phyloP scores from a whole-genome alignment of 169 alveolate genomes.

The Eimeria brunetti region DNA sequence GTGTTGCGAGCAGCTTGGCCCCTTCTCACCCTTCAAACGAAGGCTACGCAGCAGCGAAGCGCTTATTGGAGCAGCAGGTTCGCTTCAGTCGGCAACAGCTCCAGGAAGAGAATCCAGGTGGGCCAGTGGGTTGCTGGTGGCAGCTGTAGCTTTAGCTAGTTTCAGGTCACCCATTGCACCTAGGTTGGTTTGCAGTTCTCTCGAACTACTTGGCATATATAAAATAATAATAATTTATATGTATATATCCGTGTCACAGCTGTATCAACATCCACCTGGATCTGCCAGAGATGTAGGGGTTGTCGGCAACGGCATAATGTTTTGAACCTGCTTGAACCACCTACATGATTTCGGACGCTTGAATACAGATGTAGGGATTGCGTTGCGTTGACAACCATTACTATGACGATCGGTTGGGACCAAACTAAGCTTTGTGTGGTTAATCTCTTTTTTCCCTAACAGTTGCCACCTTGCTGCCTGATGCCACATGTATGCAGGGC shows the following conservation, averaged over 20 bases:
- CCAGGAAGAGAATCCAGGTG: constrained; percentile 36
- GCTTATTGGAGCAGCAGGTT: constrained; percentile 79
- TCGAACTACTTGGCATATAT: not conserved
- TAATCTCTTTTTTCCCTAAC: not conserved
- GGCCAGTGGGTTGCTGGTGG: not conserved
- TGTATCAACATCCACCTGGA: not conserved
- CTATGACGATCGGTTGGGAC: not conserved
- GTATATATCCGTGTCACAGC: no score
- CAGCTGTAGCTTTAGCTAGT: not conserved
- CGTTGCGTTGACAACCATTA: not conserved
- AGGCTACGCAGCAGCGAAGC: constrained; percentile 84
- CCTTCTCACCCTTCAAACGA: constrained; percentile 84
- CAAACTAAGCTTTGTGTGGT: not conserved
- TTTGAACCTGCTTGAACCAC: not conserved
- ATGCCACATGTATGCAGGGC: not conserved
- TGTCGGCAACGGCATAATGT: not conserved
- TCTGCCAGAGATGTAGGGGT: not conserved
- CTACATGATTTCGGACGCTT: not conserved
- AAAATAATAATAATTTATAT: not conserved
- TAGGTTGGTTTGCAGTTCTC: not conserved
- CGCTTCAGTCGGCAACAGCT: constrained; percentile 70
- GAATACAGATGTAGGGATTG: not conserved
- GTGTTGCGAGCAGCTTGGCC: constrained; percentile 61
- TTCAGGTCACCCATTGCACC: not conserved
- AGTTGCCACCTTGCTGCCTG: not conserved